Percentiles rank a stretch among this genome's conserved stretches.
phyloP scores from a whole-genome alignment of 2,329 filamentous ascomycete species.

The Nigrospora oryzae region DNA sequence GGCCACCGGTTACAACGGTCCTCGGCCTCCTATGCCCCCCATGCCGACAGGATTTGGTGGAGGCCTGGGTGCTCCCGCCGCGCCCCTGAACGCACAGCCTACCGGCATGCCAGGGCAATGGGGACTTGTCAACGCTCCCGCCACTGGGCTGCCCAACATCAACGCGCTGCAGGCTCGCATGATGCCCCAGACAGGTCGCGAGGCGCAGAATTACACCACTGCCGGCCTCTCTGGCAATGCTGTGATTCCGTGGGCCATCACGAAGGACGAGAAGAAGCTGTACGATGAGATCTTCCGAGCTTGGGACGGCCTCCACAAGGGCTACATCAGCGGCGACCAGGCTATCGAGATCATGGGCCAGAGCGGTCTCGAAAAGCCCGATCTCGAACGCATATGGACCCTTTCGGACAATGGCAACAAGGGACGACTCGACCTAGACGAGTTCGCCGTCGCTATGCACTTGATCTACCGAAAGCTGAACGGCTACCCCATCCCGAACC shows the following conservation, averaged over 20 bases:
- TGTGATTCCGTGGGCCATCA: constrained; percentile 95
- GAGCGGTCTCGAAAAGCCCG: constrained; percentile 83
- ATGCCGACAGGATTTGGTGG: constrained; percentile 59
- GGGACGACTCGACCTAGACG: constrained; percentile 87
- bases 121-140: constrained; percentile 94
- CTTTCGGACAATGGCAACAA: constrained; percentile 90
- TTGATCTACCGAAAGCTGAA: constrained; percentile 96
- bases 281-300: constrained; percentile 93
- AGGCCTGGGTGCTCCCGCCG: constrained; percentile 49
- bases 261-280: constrained; percentile 95
- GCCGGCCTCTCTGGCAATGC: constrained; percentile 86
- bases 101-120: constrained; percentile 91
- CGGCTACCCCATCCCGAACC: constrained; percentile 83
- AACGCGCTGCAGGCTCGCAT: constrained; percentile 86
- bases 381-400: constrained; percentile 91
- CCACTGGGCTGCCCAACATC: constrained; percentile 85
- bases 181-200: constrained; percentile 94
- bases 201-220: constrained; percentile 74
- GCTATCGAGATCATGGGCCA: constrained; percentile 97
- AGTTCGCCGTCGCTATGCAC: constrained; percentile 98
- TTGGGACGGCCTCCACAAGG: constrained; percentile 92
- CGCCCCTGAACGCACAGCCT: constrained; percentile 79
- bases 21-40: constrained; percentile 77
- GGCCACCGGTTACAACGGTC: constrained; percentile 71
- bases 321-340: constrained; percentile 83